Evolutionary conservation across 441 rosid genomes (phyloP), one percentile per base, ranked within the genome.

Genomic region (Kokia cookei): DNA sequence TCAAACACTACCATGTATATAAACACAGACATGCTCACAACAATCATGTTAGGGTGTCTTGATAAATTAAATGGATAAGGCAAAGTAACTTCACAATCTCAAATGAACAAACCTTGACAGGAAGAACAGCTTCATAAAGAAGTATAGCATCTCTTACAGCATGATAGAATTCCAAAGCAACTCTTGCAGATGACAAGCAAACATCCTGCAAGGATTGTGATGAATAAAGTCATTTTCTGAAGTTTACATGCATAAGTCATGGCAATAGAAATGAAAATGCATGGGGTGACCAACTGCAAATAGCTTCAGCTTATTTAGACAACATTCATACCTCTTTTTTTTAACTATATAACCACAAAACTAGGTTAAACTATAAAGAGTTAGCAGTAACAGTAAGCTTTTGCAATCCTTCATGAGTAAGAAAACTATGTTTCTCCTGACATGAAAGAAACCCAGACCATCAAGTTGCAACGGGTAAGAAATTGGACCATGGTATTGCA

Each of bases 121-220:
- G 98, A 81, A 91, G 73, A 80, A 96, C 79, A 77, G 98, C 98
- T 85, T 90, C 99, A 75, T 96, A 96, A 24, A 96, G 91, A 79
- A 93, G 92, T 73, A 96, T 71, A 57, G 87, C 88, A 85, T 93
- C 98, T 81, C 97, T 89, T 65, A 88, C 94, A 83, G 98, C 94
- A 71, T 79, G 86, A 84, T 90, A 93, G 74, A 93, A 87, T 81
- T 92, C 97, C 85, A 84, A 74, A 58, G 97, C 96, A 80, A 96
- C 96, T 82, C 93, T 91, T 62, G 92, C 84, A 71, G 99, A 90
- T 27, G 98, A 90, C 79, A 90, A 81, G 81, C 98, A 92, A 80
- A 89, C 86, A 79, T 92, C 97, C 99, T 96, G 87, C 74, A 82
- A 19, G 73, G 62, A 76, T 74, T 65, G n/a, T 29, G 74, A 43